phyloP scores from a whole-genome alignment of 805 yeast species.

The Candida insectalens region DNA sequence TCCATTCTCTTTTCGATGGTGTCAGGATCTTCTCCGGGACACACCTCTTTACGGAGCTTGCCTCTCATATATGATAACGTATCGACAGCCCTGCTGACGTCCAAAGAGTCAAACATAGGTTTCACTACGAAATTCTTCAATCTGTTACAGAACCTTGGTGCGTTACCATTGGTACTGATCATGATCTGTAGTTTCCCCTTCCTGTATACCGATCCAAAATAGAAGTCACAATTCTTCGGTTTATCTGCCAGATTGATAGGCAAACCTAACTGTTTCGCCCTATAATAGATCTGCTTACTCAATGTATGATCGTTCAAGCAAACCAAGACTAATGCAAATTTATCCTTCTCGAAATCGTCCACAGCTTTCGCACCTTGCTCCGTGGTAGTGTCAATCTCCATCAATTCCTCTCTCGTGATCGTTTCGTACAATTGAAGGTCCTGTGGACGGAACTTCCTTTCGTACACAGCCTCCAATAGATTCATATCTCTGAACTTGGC shows the following conservation, averaged over 20 bases:
- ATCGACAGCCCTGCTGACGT: constrained; percentile 45
- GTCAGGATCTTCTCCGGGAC: constrained; percentile 36
- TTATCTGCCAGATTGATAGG: constrained; percentile 78
- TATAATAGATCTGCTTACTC: constrained; percentile 47
- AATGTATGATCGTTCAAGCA: constrained; percentile 65
- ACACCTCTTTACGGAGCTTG: constrained; percentile 31
- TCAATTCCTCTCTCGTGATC: constrained; percentile 4
- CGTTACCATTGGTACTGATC: constrained; percentile 77
- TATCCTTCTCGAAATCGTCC: constrained; percentile 26
- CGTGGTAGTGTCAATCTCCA: constrained; percentile 3
- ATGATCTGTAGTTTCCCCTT: constrained; percentile 67
- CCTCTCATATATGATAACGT: constrained; percentile 50
- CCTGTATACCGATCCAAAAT: constrained; percentile 71
- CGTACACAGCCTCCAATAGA: constrained; percentile 29
- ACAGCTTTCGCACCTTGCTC: constrained; percentile 23
- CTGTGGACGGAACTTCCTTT: constrained; percentile 32
- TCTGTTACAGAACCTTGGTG: constrained; percentile 63
- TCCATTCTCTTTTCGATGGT: constrained; percentile 55
- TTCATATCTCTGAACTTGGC: constrained; percentile 28
- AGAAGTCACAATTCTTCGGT: constrained; percentile 77
- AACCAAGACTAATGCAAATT: constrained; percentile 59
- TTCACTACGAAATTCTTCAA: constrained; percentile 48
- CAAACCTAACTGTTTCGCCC: constrained; percentile 34
- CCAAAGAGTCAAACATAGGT: constrained; percentile 27
- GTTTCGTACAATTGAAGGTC: constrained; percentile 45